These are phyloP conservation scores for Gloeostereum incarnatum DNA, from an alignment of 768 basidiomycete genomes.

Conservation along the genomic window DNA sequence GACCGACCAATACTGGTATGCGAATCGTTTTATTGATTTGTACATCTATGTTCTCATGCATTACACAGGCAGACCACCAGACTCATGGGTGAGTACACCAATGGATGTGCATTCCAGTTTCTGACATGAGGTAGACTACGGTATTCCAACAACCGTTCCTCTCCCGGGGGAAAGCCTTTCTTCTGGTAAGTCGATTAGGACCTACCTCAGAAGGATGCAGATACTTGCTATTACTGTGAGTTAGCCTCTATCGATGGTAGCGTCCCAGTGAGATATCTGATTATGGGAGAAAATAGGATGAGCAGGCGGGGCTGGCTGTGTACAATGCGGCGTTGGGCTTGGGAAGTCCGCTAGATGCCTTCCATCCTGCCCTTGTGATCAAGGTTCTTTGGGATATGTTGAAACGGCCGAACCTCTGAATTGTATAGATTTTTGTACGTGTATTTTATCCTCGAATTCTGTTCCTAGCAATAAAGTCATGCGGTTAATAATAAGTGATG, in stretches of 20 bases:
- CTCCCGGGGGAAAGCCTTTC: conserved; percentile 5
- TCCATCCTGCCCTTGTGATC: conserved; percentile 8
- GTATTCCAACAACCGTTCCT: conserved; percentile 6
- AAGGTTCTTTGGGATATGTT: conserved; percentile 8
- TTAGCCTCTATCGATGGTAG: neutral
- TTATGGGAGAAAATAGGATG: conserved; percentile 4
- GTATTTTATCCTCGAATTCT: no score
- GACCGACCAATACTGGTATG: conserved; percentile 5
- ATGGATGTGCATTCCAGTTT: neutral
- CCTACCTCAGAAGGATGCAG: conserved; percentile 1
- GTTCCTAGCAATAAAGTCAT: no score
- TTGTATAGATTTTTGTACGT: no score
- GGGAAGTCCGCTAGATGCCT: conserved; percentile 1
- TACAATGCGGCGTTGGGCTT: conserved; percentile 5
- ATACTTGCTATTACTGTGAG: conserved; percentile 3
- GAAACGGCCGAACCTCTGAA: neutral
- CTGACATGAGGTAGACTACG: conserved; percentile 9
- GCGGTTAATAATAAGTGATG: no score
- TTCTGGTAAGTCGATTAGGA: neutral
- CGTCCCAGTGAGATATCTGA: no score
- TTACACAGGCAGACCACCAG: conserved; percentile 3
- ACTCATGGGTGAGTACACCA: conserved; percentile 2
- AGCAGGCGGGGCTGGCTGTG: conserved; percentile 2
- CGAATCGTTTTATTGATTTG: neutral
- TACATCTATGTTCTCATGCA: neutral